A percentile compares a stretch with the other conserved stretches of the same genome.
Evolutionary conservation across 1,284 basidiomycete species (phyloP).

Genomic region (Pseudozyma flocculosa): DNA sequence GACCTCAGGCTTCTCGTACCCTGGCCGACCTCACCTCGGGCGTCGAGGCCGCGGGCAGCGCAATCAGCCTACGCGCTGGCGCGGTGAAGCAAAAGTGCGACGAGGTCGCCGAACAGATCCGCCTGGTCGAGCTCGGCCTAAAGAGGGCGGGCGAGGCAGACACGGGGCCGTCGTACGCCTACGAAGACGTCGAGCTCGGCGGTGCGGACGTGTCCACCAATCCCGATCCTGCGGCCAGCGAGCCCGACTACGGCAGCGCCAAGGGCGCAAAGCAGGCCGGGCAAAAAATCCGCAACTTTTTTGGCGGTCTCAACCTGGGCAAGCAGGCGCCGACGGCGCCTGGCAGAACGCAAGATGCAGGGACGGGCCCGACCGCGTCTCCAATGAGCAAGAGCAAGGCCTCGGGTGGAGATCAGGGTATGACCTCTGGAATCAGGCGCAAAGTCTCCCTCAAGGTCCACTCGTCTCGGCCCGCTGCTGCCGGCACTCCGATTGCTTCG

Average conservation of each 20-base stretch:
- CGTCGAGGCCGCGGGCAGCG: constrained; percentile 7
- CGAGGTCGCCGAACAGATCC: constrained; percentile 10
- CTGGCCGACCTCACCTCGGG: constrained; percentile 4
- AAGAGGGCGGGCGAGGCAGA: constrained; percentile 9
- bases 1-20: neutral
- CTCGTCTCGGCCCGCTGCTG: neutral
- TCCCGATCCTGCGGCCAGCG: neutral
- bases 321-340: constrained; percentile 16
- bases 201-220: neutral
- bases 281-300: constrained; percentile 26
- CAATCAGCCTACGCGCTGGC: constrained; percentile 4
- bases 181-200: neutral
- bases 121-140: constrained; percentile 7
- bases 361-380: too few species aligned
- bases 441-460: neutral
- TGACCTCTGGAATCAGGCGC: neutral
- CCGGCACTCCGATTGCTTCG: neutral
- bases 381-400: neutral
- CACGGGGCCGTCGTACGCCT: too few species aligned
- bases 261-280: constrained; percentile 11
- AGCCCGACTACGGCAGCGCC: neutral
- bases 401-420: neutral
- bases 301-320: constrained; percentile 15
- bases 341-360: constrained; percentile 1
- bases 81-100: constrained; percentile 10